Evolutionary conservation across 306 rosid genomes (phyloP).

Genomic region (Prunus davidiana): DNA sequence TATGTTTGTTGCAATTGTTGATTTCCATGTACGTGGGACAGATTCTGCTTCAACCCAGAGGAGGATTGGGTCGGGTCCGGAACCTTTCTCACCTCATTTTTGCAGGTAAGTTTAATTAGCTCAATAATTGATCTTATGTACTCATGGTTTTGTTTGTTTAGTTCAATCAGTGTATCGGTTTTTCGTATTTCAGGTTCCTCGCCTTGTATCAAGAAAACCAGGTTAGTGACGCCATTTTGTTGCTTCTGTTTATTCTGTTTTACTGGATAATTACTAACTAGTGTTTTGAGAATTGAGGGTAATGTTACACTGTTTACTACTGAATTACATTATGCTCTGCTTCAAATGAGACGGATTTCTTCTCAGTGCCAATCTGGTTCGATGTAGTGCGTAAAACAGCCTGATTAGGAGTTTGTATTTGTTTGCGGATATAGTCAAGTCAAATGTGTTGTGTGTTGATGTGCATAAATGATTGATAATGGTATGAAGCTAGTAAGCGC

Average conservation of each 20-base stretch:
- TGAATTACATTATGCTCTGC: background rate
- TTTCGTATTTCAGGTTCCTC: slow-evolving; percentile 45
- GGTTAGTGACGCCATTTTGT: slow-evolving; percentile 42
- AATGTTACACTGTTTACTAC: background rate
- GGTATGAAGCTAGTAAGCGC: background rate
- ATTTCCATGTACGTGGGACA: slow-evolving; percentile 29
- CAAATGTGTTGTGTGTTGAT: background rate
- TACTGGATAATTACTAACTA: background rate
- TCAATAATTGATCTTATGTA: background rate
- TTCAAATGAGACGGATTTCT: background rate
- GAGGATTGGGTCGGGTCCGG: slow-evolving; percentile 40
- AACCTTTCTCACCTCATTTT: slow-evolving; percentile 38
- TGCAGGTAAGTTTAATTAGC: slow-evolving; percentile 38
- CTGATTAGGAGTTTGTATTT: background rate
- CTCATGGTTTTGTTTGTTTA: background rate
- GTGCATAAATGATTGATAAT: background rate
- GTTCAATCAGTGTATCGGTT: slow-evolving; percentile 1
- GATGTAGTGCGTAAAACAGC: background rate
- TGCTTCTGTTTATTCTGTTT: background rate
- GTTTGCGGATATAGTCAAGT: background rate
- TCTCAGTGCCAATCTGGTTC: background rate
- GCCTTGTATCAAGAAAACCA: slow-evolving; percentile 32
- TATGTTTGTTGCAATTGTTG: slow-evolving; percentile 2
- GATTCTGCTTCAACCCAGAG: slow-evolving; percentile 43
- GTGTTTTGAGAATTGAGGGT: background rate